Conservation (phyloP, 345 rosid genomes). For the Trapa incisa region DNA sequence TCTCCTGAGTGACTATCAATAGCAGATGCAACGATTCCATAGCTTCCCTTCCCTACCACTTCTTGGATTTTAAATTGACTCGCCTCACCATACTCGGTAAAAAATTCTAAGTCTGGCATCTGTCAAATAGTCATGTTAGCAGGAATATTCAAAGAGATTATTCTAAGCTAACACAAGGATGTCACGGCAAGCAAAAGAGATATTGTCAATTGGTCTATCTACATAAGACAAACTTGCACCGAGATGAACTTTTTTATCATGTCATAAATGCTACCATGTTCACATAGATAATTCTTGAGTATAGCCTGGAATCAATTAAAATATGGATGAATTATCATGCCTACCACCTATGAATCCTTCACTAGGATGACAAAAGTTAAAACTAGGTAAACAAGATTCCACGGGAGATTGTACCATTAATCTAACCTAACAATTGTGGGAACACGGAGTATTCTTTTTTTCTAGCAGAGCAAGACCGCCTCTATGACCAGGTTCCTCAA, state of each 20-base stretch:
- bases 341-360: not conserved
- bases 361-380: not conserved
- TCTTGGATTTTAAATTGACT: slow-evolving; percentile 87
- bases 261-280: not conserved
- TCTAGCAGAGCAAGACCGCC: not conserved
- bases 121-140: not conserved
- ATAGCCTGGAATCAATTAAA: not conserved
- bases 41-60: slow-evolving; percentile 95
- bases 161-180: not conserved
- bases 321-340: not conserved
- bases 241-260: not conserved
- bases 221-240: not conserved
- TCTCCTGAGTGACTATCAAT: slow-evolving; percentile 86
- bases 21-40: slow-evolving; percentile 94
- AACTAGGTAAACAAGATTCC: not conserved
- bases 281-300: not conserved
- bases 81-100: slow-evolving; percentile 96
- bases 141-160: not conserved
- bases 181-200: not conserved
- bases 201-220: not conserved
- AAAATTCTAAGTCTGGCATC: slow-evolving; percentile 76
- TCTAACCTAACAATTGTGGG: not conserved
- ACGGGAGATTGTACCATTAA: not conserved
- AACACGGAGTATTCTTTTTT: not conserved
- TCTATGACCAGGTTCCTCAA: too few species aligned